Evolutionary conservation across 2,329 filamentous ascomycete genomes (phyloP), one percentile per base, ranked within the genome.

Genomic region (Fusarium humuli): DNA sequence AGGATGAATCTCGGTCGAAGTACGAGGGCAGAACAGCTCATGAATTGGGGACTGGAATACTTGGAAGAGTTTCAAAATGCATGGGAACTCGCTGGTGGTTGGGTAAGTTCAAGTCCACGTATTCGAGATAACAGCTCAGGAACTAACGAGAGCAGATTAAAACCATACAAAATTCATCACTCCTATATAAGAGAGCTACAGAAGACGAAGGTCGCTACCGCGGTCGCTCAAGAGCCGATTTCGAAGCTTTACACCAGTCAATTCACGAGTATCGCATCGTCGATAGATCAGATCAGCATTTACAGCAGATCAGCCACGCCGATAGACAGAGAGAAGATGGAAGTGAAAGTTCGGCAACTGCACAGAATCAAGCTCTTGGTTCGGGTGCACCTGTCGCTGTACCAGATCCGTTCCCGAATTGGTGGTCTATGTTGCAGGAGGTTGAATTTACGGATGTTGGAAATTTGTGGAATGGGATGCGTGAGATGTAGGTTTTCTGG

Each of bases 1-100:
- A 73, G 74, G 3, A 84, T 84, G 78, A 83, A 83, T 10, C 44
- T 74, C 1, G 54, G 54, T 1, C 62, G 72, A 16, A 74, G 72
- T 3, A 56, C 53, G 0, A 61, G 34, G 3, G 70, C 72, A 0
- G 71, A 73, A 3, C 55, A 74, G 7, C 2, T 74, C 2, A 74
- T 74, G 70, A 72, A 70, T 0, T 65, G 55, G 44, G 72, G 67
- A 1, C 6, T 74, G 4, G 72, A 74, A 6, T 74, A 74, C 3
- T 2, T 74, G 3, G 59, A 66, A n/a, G 72, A 74, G 5, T 74
- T 74, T 6, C 72, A 71, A 1, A 70, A 73, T 14, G 67, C 66
- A 0, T 74, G 72, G 72, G 70, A 74, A 9, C 27, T 74, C 6
- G 72, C 71, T 4, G 72, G 70, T 13, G 72, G 72, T 0, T 74